Percentiles rank a stretch among this genome's conserved stretches.
Conservation (phyloP, 371 early-diverging fungal genomes). For the Apophysomyces trapeziformis region DNA sequence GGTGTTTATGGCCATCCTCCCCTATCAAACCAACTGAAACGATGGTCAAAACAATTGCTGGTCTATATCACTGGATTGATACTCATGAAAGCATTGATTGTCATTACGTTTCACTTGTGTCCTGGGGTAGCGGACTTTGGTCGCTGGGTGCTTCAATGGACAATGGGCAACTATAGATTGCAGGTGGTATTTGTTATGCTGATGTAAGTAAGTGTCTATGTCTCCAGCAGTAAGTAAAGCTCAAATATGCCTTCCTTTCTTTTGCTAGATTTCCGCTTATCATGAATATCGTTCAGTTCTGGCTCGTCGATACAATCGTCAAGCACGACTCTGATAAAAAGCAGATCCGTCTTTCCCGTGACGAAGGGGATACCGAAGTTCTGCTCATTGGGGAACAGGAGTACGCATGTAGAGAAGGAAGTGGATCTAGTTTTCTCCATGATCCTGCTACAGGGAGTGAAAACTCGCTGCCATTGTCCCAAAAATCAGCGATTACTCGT, state of each 20-base stretch:
- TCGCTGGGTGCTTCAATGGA: conserved; percentile 61
- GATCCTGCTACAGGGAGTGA: not conserved
- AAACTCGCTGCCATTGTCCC: not conserved
- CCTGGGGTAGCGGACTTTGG: conserved; percentile 67
- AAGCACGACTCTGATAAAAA: conserved; percentile 53
- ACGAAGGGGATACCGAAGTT: conserved; percentile 35
- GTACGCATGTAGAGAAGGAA: not conserved
- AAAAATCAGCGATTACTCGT: not conserved
- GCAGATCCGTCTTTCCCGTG: conserved; percentile 35
- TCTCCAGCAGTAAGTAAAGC: not conserved
- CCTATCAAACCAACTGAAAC: conserved; percentile 42
- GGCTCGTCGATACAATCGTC: conserved; percentile 68
- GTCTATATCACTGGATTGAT: conserved; percentile 60
- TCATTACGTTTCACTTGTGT: conserved; percentile 45
- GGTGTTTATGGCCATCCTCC: conserved; percentile 74
- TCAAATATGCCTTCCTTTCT: not conserved
- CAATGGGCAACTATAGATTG: conserved; percentile 55
- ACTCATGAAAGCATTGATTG: conserved; percentile 65
- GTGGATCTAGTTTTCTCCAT: too few relatives aligned
- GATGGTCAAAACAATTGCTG: conserved; percentile 62
- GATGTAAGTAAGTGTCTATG: conserved; percentile 33
- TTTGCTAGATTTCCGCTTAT: conserved; percentile 50
- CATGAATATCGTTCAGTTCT: conserved; percentile 71
- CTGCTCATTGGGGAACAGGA: conserved; percentile 11
- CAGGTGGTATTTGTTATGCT: conserved; percentile 72